Evolutionary conservation across 139 green algal genomes (phyloP).

Genomic region (Micractinium conductrix): DNA sequence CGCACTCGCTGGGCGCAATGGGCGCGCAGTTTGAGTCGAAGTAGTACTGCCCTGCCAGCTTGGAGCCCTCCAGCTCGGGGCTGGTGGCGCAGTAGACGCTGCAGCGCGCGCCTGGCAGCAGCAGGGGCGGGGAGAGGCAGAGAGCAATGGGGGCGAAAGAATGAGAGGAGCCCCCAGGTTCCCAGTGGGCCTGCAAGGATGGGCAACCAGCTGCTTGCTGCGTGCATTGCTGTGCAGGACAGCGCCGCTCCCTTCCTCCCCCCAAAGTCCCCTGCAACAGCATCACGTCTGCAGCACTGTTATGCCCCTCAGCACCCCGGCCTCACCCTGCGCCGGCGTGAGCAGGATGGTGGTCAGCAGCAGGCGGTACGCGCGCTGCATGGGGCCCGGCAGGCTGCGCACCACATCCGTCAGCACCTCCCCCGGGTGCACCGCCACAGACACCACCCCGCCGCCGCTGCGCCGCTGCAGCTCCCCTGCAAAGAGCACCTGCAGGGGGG

Average conservation of each 20-base stretch:
- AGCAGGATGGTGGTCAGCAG: constrained; percentile 76
- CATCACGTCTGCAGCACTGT: too few species aligned
- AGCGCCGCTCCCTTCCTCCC: too few species aligned
- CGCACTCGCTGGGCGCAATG: constrained; percentile 31
- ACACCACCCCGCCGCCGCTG: constrained; percentile 23
- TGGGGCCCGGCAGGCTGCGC: constrained; percentile 63
- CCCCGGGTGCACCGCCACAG: constrained; percentile 78
- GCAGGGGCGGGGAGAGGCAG: not conserved
- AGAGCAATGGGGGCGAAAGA: not conserved
- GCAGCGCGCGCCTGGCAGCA: constrained; percentile 48
- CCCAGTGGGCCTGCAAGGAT: too few species aligned
- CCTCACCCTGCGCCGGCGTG: constrained; percentile 70
- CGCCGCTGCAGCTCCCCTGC: constrained; percentile 54
- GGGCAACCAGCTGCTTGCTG: too few species aligned
- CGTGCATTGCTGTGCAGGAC: too few species aligned
- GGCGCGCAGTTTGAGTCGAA: constrained; percentile 63
- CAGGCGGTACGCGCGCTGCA: constrained; percentile 64
- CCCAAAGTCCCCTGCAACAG: too few species aligned
- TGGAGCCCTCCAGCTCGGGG: constrained; percentile 33
- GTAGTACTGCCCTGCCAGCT: constrained; percentile 57
- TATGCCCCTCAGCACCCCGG: too few species aligned
- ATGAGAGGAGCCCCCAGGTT: too few species aligned
- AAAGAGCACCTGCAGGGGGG: constrained; percentile 46
- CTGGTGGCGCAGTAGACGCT: constrained; percentile 65
- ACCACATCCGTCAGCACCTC: constrained; percentile 85